These are phyloP conservation scores for Pelargonium fulgidum DNA, from an alignment of 441 rosid genomes.

Conservation along the genomic window DNA sequence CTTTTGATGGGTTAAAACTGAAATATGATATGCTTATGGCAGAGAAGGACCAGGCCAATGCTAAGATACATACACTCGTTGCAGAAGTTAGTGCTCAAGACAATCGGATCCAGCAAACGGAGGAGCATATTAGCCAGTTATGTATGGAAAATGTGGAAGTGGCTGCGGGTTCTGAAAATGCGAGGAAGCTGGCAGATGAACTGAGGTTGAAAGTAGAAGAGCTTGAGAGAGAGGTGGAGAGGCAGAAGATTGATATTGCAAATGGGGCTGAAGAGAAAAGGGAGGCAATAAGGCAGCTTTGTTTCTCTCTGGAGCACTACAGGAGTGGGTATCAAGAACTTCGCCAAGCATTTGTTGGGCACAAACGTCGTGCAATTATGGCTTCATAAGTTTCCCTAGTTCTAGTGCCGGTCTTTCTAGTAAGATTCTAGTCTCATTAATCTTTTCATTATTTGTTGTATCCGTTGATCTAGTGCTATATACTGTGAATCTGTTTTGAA, in stretches of 20 bases:
- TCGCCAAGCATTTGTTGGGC: conserved; percentile 36
- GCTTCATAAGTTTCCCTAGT: conserved; percentile 15
- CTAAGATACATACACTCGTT: conserved; percentile 35
- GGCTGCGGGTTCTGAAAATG: conserved; percentile 27
- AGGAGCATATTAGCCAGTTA: conserved; percentile 32
- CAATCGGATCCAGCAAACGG: conserved; percentile 32
- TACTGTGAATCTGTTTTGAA: background rate
- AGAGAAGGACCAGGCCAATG: conserved; percentile 52
- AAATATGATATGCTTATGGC: conserved; percentile 49
- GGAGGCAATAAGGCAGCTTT: conserved; percentile 80
- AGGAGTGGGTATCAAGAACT: conserved; percentile 61
- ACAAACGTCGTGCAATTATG: conserved; percentile 28
- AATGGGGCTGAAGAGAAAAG: conserved; percentile 67
- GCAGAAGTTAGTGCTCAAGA: conserved; percentile 42
- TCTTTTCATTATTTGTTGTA: background rate
- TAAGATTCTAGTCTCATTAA: background rate
- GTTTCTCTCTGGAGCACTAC: conserved; percentile 75
- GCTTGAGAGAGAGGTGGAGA: conserved; percentile 49
- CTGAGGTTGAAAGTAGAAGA: conserved; percentile 37
- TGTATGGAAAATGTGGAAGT: conserved; percentile 25
- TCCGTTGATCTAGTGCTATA: background rate
- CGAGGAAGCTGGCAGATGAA: conserved; percentile 32
- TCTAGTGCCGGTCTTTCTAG: background rate
- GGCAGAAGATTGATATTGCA: conserved; percentile 38
- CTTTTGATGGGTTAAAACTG: conserved; percentile 38